Percentiles rank a stretch among this genome's conserved stretches.
These are phyloP conservation scores for Aspergillus oerlinghausenensis DNA, from an alignment of 2,329 filamentous ascomycete species.

Conservation along the genomic window DNA sequence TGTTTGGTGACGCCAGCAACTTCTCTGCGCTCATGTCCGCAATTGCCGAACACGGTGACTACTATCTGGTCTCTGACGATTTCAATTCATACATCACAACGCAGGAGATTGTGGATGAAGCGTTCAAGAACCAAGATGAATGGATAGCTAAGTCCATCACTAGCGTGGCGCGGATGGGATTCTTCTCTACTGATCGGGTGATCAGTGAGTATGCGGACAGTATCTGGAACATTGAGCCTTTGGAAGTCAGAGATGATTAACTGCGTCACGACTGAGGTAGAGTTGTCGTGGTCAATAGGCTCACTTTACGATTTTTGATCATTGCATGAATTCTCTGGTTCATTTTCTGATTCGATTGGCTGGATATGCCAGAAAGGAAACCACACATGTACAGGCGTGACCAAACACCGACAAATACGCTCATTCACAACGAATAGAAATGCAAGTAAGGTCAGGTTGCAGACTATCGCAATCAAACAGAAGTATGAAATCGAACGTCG, in stretches of 20 bases:
- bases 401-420: neutral
- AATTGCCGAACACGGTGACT: constrained; percentile 90
- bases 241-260: constrained; percentile 44
- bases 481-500: neutral
- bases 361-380: neutral
- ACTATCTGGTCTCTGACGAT: constrained; percentile 96
- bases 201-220: constrained; percentile 96
- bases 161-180: constrained; percentile 89
- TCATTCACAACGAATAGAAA: neutral
- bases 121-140: constrained; percentile 85
- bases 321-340: neutral
- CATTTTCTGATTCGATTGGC: neutral
- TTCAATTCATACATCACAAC: constrained; percentile 94
- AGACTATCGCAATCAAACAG: neutral
- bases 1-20: constrained; percentile 71
- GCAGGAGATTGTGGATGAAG: constrained; percentile 83
- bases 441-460: neutral
- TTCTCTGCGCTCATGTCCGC: constrained; percentile 81
- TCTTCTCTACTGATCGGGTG: constrained; percentile 92
- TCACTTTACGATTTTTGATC: neutral
- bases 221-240: constrained; percentile 94
- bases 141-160: constrained; percentile 90
- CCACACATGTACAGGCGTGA: neutral
- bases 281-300: neutral
- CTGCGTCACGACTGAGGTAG: neutral